Base-by-base conservation (phyloP, 306 rosid genomes). In the Abrus precatorius region DNA sequence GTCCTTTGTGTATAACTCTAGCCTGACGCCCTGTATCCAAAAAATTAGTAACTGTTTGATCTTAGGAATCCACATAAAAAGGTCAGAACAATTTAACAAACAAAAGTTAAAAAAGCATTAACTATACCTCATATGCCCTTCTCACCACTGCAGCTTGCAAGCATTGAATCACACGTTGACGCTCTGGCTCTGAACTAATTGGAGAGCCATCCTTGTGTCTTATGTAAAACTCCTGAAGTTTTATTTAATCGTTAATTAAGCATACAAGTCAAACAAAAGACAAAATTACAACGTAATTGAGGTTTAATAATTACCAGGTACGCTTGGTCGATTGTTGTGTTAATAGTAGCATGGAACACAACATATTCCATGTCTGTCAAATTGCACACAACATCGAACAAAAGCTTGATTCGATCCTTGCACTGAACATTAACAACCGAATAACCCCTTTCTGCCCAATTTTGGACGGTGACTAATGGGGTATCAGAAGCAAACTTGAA, bases 341-440 rank as follows among this genome's bases (percentile, higher is more conserved):
- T 86, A 33, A 93, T 82, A 5, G 96, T 95, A 38, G 94, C 99
- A 65, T 95, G 99, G 82, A 93, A 95, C 74, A 95, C 98, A 57
- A 93, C 93, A 81, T 95, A 95, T 67, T 90, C 92, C 99, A 95
- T 93, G 77, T 93, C 97, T 2, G 99, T 95, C 85, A 95, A 81
- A 41, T 93, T 95, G 86, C 97, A 93, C 29, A 95, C 91, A 44
- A 95, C 94, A 75, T 95, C 99, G n/a, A 93, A 95, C 77, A 93
- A 75, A 28, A 95, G 94, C 84, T 89, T 95, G 4, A 63, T 44
- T 49, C 99, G 77, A 82, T 95, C 99, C 83, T 89, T 93, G 87
- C 99, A 95, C 83, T 91, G 97, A 77, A 95, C 79, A 83, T 89
- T 91, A 68, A 95, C 97, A 14, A 93, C 91, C 0, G 99, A 95